Evolutionary conservation across 192 early-diverging fungal genomes (phyloP), one percentile per base, ranked within the genome.

Genomic region (Coemansia sp.): DNA sequence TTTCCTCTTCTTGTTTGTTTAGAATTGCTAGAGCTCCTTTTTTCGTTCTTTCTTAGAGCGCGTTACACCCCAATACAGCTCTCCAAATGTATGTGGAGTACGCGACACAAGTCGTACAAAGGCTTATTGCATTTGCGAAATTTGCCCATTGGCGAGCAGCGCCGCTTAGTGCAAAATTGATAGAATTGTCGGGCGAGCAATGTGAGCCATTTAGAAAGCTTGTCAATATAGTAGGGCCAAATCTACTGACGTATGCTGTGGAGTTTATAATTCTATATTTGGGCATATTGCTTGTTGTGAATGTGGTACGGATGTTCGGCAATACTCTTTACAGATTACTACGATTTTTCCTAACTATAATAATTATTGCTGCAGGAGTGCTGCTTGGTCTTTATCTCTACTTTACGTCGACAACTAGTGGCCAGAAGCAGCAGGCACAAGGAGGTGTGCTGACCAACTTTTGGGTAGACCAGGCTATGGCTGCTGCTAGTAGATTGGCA

Each of bases 241-340:
- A 49, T 3, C 27, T 54, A 6, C 49, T 71, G 3, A 58, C 68
- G 0, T 71, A 68, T 32, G 21, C 53, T 19, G 25, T 71, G 23
- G 78, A 81, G 53, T 52, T 32, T 0, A 14, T 74, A 7, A 14
- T 66, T 8, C 38, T 81, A 6, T 71, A 68, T 30, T 5, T 65
- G 3, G 44, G 53, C 5, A 53, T 61, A 7, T 58, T 55, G 6
- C 30, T 71, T 23, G 49, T 38, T 5, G 18, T 68, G n/a, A 54
- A 50, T 18, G 50, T 57, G 9, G 51, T 71, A n/a, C 58, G 68
- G 10, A 49, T 65, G 30, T 59, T 80, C n/a, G 68, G 72, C 72
- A 59, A 56, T 61, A 80, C 77, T 49, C 65, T 80, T 6, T 80
- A 68, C 49, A 64, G 77, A 14, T 51, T 80, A 10, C 12, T 80